Evolutionary conservation across 129 eudicot species (phyloP).

Genomic region (Flaveria bidentis): DNA sequence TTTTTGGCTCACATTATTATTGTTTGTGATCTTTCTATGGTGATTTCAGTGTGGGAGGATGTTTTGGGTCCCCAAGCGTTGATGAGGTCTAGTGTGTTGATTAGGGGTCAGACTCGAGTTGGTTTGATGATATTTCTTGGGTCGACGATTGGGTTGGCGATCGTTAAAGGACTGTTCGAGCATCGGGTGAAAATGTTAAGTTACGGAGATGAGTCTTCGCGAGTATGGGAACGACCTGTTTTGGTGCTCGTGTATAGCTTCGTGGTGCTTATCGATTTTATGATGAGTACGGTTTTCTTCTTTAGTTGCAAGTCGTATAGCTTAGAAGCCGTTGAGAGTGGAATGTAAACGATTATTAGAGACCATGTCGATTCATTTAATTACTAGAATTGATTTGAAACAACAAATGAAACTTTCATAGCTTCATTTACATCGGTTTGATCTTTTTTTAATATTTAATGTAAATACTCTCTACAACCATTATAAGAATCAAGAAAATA

Average conservation of each 20-base stretch:
- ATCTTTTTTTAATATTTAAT: background rate
- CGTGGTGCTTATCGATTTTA: slow-evolving; percentile 74
- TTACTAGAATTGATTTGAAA: no score
- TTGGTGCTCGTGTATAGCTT: slow-evolving; percentile 80
- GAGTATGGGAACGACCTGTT: slow-evolving; percentile 82
- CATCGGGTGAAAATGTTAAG: slow-evolving; percentile 79
- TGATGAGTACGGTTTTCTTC: slow-evolving; percentile 83
- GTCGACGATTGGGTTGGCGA: slow-evolving; percentile 69
- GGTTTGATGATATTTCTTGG: slow-evolving; percentile 70
- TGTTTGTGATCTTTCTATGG: slow-evolving; percentile 63
- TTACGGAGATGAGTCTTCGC: slow-evolving; percentile 67
- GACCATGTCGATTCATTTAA: background rate
- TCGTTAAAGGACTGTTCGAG: slow-evolving; percentile 81
- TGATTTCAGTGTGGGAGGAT: slow-evolving; percentile 79
- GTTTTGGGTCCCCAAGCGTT: slow-evolving; percentile 73
- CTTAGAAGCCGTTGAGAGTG: slow-evolving; percentile 48
- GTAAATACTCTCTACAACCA: background rate
- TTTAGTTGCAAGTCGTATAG: slow-evolving; percentile 79
- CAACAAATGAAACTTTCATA: no score
- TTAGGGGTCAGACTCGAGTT: slow-evolving; percentile 81
- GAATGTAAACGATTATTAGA: slow-evolving; percentile 62
- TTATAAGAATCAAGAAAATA: background rate
- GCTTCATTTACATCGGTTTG: no score
- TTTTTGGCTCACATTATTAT: slow-evolving; percentile 62
- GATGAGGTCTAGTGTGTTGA: slow-evolving; percentile 63